Base-by-base conservation (phyloP, 2,329 filamentous ascomycete genomes). In the Phaeoacremonium minimum region DNA sequence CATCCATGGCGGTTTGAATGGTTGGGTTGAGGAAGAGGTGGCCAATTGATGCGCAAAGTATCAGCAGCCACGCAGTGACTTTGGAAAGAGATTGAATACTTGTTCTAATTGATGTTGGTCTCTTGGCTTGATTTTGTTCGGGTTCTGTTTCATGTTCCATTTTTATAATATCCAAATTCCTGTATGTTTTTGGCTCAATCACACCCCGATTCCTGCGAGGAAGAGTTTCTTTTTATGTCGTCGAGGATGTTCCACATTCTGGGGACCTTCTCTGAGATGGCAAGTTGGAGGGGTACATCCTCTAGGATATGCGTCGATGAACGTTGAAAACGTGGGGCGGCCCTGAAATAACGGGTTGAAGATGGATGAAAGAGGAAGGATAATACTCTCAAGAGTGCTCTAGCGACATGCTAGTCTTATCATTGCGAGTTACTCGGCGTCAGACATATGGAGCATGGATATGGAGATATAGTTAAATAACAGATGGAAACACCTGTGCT, bases 21-120 rank as follows among this genome's bases (percentile, higher is more conserved):
- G 79, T 37, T 84, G 80, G 80, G 77, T 77, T 22, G 79, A 83
- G 58, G 79, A 83, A 55, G 77, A 80, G 56, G 74, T 80, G 45
- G 70, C 72, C 40, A 80, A 80, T 61, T 80, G 67, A 43, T 43
- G 32, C 30, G n/a, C n/a, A n/a, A n/a, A n/a, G n/a, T n/a, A n/a
- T n/a, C n/a, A n/a, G n/a, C n/a, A 30, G 32, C 38, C 40, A 39
- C 32, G 22, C 36, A 41, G 35, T 43, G 45, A 46, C 37, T 41
- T 44, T 22, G 35, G 37, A 40, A 36, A 38, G 32, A n/a, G n/a
- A 42, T 46, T 35, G 38, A 43, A 45, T 47, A 43, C 36, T 40
- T 47, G 40, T 41, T 44, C 37, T 44, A 46, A 48, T 48, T 20
- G 37, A 32, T 47, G 42, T 41, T 35, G 36, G 42, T 48, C 43